A percentile compares a stretch with the other conserved stretches of the same genome.
phyloP scores from a whole-genome alignment of 2,329 filamentous ascomycete genomes.

The Macrophomina tecta region DNA sequence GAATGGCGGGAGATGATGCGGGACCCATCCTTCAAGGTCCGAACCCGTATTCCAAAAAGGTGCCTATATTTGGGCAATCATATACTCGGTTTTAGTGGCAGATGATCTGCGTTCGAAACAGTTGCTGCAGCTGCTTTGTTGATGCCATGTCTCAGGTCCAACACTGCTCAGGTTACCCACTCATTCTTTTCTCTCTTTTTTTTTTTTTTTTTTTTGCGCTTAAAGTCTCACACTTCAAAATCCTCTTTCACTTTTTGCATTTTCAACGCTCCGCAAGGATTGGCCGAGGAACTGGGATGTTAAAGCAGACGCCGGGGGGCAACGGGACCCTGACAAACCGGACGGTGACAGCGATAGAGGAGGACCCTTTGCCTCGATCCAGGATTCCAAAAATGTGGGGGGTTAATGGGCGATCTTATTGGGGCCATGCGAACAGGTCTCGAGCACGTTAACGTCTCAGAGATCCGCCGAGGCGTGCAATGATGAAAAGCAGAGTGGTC shows the following conservation, averaged over 20 bases:
- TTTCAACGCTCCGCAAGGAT: neutral
- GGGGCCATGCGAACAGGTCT: neutral
- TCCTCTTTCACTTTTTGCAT: too few relatives aligned
- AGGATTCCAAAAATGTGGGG: neutral
- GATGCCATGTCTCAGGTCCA: neutral
- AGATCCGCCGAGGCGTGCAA: constrained; percentile 13
- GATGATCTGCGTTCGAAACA: constrained; percentile 20
- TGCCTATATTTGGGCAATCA: constrained; percentile 5
- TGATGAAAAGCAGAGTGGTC: neutral
- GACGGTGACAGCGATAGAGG: neutral
- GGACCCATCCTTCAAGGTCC: neutral
- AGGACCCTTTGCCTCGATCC: constrained; percentile 1
- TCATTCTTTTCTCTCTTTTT: neutral
- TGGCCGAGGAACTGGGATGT: neutral
- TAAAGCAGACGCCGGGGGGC: neutral
- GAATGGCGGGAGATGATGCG: neutral
- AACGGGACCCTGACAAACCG: neutral
- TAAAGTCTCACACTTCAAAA: too few relatives aligned
- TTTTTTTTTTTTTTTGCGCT: too few relatives aligned
- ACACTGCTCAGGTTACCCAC: neutral
- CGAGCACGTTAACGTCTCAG: constrained; percentile 10
- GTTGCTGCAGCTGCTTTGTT: neutral
- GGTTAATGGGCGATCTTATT: constrained; percentile 14
- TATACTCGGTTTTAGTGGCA: neutral
- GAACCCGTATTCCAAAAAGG: neutral